Base-by-base conservation (phyloP, 176 grass and related monocot genomes). In the Dactylis glomerata region DNA sequence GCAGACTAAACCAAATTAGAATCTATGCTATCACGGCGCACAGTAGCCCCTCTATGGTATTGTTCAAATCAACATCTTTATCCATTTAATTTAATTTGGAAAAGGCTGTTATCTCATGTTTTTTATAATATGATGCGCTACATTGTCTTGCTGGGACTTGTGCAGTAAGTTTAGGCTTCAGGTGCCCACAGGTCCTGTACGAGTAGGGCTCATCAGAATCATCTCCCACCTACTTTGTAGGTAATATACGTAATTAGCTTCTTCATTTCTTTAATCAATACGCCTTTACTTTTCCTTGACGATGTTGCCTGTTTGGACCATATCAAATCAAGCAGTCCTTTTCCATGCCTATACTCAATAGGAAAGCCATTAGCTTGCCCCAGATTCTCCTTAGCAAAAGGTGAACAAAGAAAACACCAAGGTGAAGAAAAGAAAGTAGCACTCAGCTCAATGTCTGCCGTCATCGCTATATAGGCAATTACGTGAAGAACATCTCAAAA, bases 331-430 rank as follows among this genome's bases (percentile, higher is more conserved):
- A 73, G 19, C 31, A 34, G 40, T 75, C 34, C 46, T 79, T 89
- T 79, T 83, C 73, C 67, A 80, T 56, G 68, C 68, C 44, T 70
- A 44, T 68, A 74, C 66, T 80, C 73, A 88, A 82, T 28, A 40
- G 47, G 86, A 82, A 73, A 73, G 52, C 27, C 78, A 85, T 79
- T 47, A 68, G 15, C 28, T 62, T 59, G 66, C 66, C 34, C 73
- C 11, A 76, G 77, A 81, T 85, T 89, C 77, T 89, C 83, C 75
- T 76, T 85, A 70, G 72, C 38, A 69, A 86, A 71, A 86, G 83
- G 83, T 54, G 23, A 51, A 77, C 12, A 85, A 62, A 76, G 19
- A 76, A 81, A 78, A 69, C 23, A 81, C 75, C 74, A 77, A 61
- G 31, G 49, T 16, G 30, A 57, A 42, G 37, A 46, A 70, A 89